These are phyloP conservation scores for Talaromyces sp. DNA, from an alignment of 2,329 filamentous ascomycete species.

Conservation along the genomic window DNA sequence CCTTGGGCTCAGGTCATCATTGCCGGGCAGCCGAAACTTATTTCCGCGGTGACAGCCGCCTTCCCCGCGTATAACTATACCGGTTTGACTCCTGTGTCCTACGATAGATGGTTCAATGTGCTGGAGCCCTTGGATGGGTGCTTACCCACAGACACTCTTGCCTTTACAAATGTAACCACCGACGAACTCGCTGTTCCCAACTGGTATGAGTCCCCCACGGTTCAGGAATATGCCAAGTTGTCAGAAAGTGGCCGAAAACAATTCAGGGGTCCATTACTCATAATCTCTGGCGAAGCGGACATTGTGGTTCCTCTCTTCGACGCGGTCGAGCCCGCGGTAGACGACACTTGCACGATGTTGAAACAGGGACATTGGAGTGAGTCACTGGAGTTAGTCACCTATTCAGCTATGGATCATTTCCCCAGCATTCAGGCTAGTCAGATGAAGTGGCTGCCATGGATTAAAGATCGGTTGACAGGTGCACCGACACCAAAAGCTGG, in stretches of 20 bases:
- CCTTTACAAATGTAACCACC: slow-evolving; percentile 3
- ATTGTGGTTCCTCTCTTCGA: slow-evolving; percentile 8
- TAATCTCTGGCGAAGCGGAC: slow-evolving; percentile 8
- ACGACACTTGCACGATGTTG: slow-evolving; percentile 14
- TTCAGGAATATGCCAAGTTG: slow-evolving; percentile 4
- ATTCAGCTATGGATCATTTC: slow-evolving; percentile 13
- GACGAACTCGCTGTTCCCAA: slow-evolving; percentile 5
- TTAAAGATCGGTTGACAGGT: slow-evolving; percentile 8
- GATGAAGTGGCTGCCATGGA: slow-evolving; percentile 15
- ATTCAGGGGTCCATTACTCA: slow-evolving; percentile 9
- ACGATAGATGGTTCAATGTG: slow-evolving; percentile 13
- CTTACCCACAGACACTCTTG: slow-evolving; percentile 8
- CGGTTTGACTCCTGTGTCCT: slow-evolving; percentile 3
- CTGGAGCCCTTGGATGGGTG: slow-evolving; percentile 9
- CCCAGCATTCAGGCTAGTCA: slow-evolving; percentile 14
- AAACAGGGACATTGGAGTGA: slow-evolving; percentile 9
- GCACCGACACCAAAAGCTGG: background rate
- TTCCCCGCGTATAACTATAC: slow-evolving; percentile 10
- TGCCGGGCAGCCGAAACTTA: background rate
- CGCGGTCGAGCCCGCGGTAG: slow-evolving; percentile 6
- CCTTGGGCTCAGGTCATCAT: slow-evolving; percentile 11
- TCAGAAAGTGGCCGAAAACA: slow-evolving; percentile 14
- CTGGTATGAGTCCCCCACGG: slow-evolving; percentile 5
- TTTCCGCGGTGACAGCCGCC: background rate
- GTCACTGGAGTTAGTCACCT: slow-evolving; percentile 6